A percentile compares a stretch with the other conserved stretches of the same genome.
Evolutionary conservation across 331 rosid species (phyloP).

Genomic region (Quercus phellos): DNA sequence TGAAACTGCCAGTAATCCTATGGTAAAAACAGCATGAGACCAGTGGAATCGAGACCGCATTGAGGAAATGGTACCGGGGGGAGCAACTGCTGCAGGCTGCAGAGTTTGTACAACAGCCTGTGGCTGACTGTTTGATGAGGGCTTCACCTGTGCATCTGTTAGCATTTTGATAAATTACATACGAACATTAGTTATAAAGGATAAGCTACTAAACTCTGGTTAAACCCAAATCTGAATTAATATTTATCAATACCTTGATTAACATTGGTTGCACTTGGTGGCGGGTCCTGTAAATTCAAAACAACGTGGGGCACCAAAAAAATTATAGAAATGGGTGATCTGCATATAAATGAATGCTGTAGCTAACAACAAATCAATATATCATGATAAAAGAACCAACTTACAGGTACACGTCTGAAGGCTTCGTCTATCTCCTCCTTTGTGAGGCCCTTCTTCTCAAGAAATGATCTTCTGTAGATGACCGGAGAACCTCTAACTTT

Average conservation of each 20-base stretch:
- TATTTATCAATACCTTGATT: slow-evolving; percentile 57
- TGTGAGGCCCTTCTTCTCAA: slow-evolving; percentile 93
- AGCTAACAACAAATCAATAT: neutral
- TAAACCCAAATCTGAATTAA: slow-evolving; percentile 12
- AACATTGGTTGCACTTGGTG: slow-evolving; percentile 45
- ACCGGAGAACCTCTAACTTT: slow-evolving; percentile 91
- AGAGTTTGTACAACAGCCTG: slow-evolving; percentile 37
- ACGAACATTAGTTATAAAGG: slow-evolving; percentile 10
- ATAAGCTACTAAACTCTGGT: neutral
- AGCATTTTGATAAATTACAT: slow-evolving; percentile 22
- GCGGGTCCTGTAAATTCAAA: slow-evolving; percentile 57
- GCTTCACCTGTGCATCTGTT: slow-evolving; percentile 54
- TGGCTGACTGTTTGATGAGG: slow-evolving; percentile 47
- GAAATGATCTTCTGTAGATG: slow-evolving; percentile 73
- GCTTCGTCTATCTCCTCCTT: slow-evolving; percentile 99
- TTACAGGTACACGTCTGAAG: slow-evolving; percentile 81
- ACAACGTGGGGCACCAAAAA: slow-evolving; percentile 11
- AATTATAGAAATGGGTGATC: slow-evolving; percentile 1
- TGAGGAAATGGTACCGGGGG: slow-evolving; percentile 32
- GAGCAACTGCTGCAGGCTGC: slow-evolving; percentile 48
- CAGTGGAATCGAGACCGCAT: slow-evolving; percentile 60
- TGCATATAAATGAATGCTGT: neutral
- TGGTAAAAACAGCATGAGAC: slow-evolving; percentile 67
- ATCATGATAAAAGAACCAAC: slow-evolving; percentile 10
- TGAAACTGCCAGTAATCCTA: slow-evolving; percentile 70